A percentile compares a stretch with the other conserved stretches of the same genome.
Conservation (phyloP, 208 protist genomes). For the Acanthamoeba quina region DNA sequence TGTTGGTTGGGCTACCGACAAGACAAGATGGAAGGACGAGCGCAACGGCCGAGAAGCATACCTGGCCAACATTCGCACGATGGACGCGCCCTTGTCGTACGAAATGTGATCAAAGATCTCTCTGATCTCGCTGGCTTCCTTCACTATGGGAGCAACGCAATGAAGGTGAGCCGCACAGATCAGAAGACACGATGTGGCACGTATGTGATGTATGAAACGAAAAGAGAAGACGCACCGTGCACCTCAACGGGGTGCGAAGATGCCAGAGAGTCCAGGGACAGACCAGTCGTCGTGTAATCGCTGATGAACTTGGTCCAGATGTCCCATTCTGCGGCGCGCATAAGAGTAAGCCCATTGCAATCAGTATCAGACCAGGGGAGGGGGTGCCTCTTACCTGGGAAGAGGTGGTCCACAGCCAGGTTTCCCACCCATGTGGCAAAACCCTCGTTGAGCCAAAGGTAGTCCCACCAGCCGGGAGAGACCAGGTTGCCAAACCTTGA, state of each 20-base stretch:
- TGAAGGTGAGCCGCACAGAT: neutral
- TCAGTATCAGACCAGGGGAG: neutral
- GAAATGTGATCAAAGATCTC: constrained; percentile 98
- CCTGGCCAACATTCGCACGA: constrained; percentile 95
- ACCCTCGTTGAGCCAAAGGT: constrained; percentile 92
- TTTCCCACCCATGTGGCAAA: constrained; percentile 83
- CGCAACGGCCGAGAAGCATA: no score
- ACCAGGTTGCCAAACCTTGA: constrained; percentile 96
- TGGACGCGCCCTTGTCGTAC: constrained; percentile 94
- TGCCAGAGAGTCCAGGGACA: constrained; percentile 94
- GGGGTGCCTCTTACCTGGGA: constrained; percentile 4
- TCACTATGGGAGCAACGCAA: constrained; percentile 82
- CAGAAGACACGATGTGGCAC: neutral
- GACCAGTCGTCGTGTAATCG: constrained; percentile 87
- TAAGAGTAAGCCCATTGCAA: neutral
- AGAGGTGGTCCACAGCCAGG: constrained; percentile 77
- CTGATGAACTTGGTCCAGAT: constrained; percentile 91
- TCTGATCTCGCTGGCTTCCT: constrained; percentile 94
- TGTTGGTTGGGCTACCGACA: neutral
- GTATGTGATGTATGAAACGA: neutral
- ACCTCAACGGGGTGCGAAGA: constrained; percentile 98
- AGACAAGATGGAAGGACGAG: neutral
- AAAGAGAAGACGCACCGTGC: constrained; percentile 69
- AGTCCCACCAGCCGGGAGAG: constrained; percentile 98
- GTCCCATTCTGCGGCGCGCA: constrained; percentile 53